A percentile compares a stretch with the other conserved stretches of the same genome.
phyloP scores from a whole-genome alignment of 148 eudicot genomes.

The Nepenthes mirabilis region DNA sequence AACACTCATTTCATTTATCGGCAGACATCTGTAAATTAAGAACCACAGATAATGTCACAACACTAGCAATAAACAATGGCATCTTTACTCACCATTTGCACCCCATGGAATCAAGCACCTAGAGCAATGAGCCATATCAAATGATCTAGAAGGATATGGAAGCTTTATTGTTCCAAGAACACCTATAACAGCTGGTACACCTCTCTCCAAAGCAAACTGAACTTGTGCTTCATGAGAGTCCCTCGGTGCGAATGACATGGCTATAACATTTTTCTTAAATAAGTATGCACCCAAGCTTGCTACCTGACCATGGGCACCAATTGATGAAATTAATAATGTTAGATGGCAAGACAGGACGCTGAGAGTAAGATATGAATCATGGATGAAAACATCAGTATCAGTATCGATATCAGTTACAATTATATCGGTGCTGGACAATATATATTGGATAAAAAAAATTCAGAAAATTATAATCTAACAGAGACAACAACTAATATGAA shows the following conservation, averaged over 20 bases:
- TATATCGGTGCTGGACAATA: too few species aligned
- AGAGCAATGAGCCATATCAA: constrained; percentile 59
- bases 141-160: constrained; percentile 42
- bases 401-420: too few species aligned
- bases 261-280: constrained; percentile 39
- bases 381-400: too few species aligned
- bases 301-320: constrained; percentile 19
- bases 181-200: constrained; percentile 49
- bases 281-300: constrained; percentile 61
- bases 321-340: background rate
- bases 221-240: constrained; percentile 56
- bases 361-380: too few species aligned
- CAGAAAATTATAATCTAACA: too few species aligned
- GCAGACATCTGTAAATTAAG: too few species aligned
- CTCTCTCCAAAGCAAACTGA: constrained; percentile 50
- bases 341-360: background rate
- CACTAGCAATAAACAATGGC: too few species aligned
- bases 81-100: constrained; percentile 26
- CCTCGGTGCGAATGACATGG: constrained; percentile 56
- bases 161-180: constrained; percentile 45
- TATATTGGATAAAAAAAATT: too few species aligned
- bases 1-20: too few species aligned
- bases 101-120: constrained; percentile 58
- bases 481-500: too few species aligned
- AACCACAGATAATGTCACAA: too few species aligned